Evolutionary conservation across 2,329 filamentous ascomycete genomes (phyloP).

Genomic region (Ascochyta rabiei): DNA sequence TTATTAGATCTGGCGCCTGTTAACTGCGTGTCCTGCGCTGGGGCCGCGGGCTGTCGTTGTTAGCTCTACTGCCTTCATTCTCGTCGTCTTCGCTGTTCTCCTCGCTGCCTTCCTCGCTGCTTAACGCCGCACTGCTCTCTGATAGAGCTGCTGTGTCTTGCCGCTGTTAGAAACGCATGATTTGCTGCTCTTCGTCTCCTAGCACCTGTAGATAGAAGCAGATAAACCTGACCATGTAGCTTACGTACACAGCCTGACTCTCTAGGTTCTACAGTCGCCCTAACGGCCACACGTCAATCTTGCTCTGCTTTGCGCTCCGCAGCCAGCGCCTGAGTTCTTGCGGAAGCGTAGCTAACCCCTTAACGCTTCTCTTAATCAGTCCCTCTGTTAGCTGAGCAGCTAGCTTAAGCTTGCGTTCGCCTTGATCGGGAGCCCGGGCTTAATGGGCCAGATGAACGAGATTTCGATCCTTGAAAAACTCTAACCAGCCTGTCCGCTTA

Average conservation of each 20-base stretch:
- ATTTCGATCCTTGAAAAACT: neutral
- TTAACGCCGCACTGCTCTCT: neutral
- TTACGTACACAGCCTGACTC: neutral
- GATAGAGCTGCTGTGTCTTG: neutral
- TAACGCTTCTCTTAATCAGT: neutral
- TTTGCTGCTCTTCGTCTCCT: neutral
- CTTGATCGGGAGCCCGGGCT: neutral
- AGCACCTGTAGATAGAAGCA: neutral
- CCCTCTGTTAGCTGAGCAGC: neutral
- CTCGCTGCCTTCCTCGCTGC: constrained; percentile 2
- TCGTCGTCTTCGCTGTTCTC: too few relatives aligned
- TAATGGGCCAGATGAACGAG: neutral
- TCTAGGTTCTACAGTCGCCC: neutral
- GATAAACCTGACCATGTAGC: neutral
- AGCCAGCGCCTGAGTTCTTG: neutral
- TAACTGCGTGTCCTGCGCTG: neutral
- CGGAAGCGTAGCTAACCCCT: neutral
- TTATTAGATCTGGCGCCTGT: constrained; percentile 2
- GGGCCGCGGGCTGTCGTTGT: constrained; percentile 2
- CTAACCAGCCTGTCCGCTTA: neutral
- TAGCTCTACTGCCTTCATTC: constrained; percentile 3
- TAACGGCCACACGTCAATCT: neutral
- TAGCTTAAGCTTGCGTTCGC: neutral
- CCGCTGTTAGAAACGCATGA: neutral
- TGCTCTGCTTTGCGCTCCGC: neutral